Base-by-base conservation (phyloP, 2,329 filamentous ascomycete species). In the Cladosporium phlei region DNA sequence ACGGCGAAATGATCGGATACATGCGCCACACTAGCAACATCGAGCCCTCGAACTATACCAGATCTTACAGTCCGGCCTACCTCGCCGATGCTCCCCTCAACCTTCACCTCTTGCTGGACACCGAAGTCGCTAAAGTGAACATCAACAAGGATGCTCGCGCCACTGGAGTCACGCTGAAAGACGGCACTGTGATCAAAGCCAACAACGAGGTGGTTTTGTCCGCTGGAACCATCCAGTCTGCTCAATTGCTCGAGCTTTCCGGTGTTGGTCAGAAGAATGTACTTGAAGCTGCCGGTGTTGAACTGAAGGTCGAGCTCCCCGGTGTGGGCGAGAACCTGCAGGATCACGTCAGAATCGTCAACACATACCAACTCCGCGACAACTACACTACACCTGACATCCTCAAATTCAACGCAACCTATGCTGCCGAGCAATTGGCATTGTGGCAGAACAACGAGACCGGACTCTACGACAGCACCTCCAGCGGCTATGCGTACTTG, bases 201-300 rank as follows among this genome's bases (percentile, higher is more conserved):
- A 54, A 80, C 79, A n/a, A 67, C 63, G 68, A 1, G 66, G 71
- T 2, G 9, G 22, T 47, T 16, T 60, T 85, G 2, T 74, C 75
- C 4, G 79, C 78, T 1, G 82, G 82, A 0, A 74, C 70, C 21
- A 66, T 77, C 30, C 73, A 75, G 57, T 80, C 76, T 8, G 81
- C 74, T 4, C 78, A 76, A 61, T 66, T 80, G 12, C 71, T 77
- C n/a, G 80, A 84, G 52, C 65, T 82, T 2, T 82, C 78, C 0
- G 80, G 81, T 0, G 71, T 85, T 29, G 81, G 81, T 3, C 66
- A 70, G 35, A 63, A 66, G 3, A 57, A 66, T 0, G 55, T 80
- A 5, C 69, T 83, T 2, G 58, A 69, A 32, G 64, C 63, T 14
- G 69, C 72, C 0, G 71, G 69, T 1, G 69, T 82, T 2, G 65